Evolutionary conservation across 768 basidiomycete genomes (phyloP), one percentile per base, ranked within the genome.

Genomic region (Roridomyces roridus): DNA sequence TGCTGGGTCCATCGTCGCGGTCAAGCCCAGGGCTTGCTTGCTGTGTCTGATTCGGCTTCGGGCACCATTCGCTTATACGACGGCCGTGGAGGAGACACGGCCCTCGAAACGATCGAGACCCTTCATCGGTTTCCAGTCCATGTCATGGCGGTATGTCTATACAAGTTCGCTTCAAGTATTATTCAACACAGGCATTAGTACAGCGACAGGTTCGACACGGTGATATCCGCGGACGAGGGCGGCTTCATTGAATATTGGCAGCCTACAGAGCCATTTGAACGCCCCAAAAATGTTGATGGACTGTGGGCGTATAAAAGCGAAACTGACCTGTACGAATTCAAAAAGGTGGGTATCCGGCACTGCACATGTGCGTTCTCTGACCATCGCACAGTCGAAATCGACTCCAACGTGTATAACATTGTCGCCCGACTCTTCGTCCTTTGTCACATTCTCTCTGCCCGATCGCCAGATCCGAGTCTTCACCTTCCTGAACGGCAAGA

Each of bases 201-300:
- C 77, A 93, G 92, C 54, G 88, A 96, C 64, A 83, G 82, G 60
- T 95, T 91, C 68, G 90, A 97, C 70, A 89, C 88, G 10, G 95
- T 98, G 17, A 82, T 99, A 24, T 97, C 96, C 14, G 93, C 94
- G 2, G 97, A 99, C 64, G 91, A 97, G 71, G 86, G 85, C 11
- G 97, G 97, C 0, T 97, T 98, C 67, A 75, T 99, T 26, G 97
- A 99, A 72, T 97, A 96, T 70, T 99, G 97, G 97, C 85, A 87
- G 67, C 96, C 96, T 0, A 72, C 70, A 9, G 96, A 98, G 68
- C 93, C 94, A 2, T 98, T 95, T 69, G 89, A 86, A 46, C 73
- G 86, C 36, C 96, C 97, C 1, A 86, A 85, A 62, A 85, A 88
- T 52, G 78, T 93, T 1, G 78, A 85, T 2, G 88, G 89, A 1